These are phyloP conservation scores for Umbelopsis sp. DNA, from an alignment of 192 early-diverging fungal genomes.

Conservation along the genomic window DNA sequence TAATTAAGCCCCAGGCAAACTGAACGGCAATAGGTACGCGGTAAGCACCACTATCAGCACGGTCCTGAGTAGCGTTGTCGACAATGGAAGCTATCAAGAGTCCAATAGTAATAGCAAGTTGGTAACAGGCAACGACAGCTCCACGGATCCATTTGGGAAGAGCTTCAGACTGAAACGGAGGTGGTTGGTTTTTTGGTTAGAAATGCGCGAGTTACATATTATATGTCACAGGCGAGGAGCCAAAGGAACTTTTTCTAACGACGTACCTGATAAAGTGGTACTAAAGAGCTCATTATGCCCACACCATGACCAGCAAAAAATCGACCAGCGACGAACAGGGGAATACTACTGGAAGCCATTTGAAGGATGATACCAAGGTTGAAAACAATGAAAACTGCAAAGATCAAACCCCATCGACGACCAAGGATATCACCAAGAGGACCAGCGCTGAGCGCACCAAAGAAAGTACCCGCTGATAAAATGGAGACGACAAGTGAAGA, in stretches of 20 bases:
- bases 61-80: slow-evolving; percentile 14
- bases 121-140: slow-evolving; percentile 42
- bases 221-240: too few species aligned
- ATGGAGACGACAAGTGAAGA: slow-evolving; percentile 36
- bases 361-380: slow-evolving; percentile 41
- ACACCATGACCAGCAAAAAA: slow-evolving; percentile 47
- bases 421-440: slow-evolving; percentile 34
- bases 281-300: slow-evolving; percentile 39
- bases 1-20: slow-evolving; percentile 70
- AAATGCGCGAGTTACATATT: too few species aligned
- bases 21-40: slow-evolving; percentile 82
- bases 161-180: slow-evolving; percentile 34
- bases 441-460: slow-evolving; percentile 37
- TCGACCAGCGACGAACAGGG: slow-evolving; percentile 28
- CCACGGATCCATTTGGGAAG: slow-evolving; percentile 49
- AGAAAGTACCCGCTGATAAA: slow-evolving; percentile 38
- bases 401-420: slow-evolving; percentile 36
- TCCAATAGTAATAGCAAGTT: slow-evolving; percentile 43
- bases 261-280: slow-evolving; percentile 42
- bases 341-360: slow-evolving; percentile 24
- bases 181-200: too few species aligned
- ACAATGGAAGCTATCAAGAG: slow-evolving; percentile 18
- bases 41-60: slow-evolving; percentile 31
- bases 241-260: too few species aligned
- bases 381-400: slow-evolving; percentile 17